Conservation (phyloP, 202 grass and related monocot genomes). For the Carex sylvatica region DNA sequence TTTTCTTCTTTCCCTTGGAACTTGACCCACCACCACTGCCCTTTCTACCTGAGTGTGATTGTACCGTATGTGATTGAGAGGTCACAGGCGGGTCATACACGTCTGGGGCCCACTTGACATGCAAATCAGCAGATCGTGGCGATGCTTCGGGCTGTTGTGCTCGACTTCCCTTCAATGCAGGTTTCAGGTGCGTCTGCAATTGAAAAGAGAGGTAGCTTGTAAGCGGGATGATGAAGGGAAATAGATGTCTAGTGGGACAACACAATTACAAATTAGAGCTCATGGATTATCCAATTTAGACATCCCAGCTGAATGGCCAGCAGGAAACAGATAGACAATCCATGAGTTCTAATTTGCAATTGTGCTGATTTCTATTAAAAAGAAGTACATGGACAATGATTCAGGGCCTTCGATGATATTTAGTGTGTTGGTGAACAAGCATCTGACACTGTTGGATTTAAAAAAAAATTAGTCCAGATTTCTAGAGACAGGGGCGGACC, state of each 20-base stretch:
- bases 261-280: no score
- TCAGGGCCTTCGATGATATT: background rate
- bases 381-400: background rate
- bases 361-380: background rate
- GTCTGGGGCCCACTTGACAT: conserved; percentile 76
- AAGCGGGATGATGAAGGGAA: background rate
- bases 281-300: background rate
- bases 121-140: conserved; percentile 32
- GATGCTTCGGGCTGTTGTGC: conserved; percentile 40
- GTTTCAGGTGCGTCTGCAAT: background rate
- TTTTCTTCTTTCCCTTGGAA: conserved; percentile 55
- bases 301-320: background rate
- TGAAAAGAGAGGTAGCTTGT: background rate
- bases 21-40: conserved; percentile 38
- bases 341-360: background rate
- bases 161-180: conserved; percentile 85
- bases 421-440: background rate
- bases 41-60: conserved; percentile 12
- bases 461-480: background rate
- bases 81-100: conserved; percentile 89
- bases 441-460: background rate
- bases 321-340: background rate
- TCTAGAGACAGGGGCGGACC: background rate
- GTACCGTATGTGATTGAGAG: conserved; percentile 65
- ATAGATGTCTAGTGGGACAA: no score